Evolutionary conservation across 2,329 filamentous ascomycete genomes (phyloP), one percentile per base, ranked within the genome.

Genomic region (Botrytis fragariae): DNA sequence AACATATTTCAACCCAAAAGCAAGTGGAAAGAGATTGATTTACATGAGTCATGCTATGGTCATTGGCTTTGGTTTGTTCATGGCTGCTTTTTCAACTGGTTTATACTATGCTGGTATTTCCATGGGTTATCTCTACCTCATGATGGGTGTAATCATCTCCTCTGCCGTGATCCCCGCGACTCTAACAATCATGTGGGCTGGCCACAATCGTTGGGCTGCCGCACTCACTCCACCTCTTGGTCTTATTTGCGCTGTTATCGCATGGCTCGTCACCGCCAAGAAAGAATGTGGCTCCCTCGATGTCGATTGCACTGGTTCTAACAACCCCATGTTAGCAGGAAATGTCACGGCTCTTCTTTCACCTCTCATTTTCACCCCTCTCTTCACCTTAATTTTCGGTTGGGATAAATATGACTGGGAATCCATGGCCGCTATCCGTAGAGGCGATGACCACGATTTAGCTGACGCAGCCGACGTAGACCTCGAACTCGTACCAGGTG

Each of bases 131-230:
- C 86, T 97, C 4, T 97, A 97, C 80, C 85, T 97, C 1, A 88
- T 97, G 80, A 97, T 97, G 94, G 95, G 94, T 12, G 92, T 94
- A 69, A 93, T 97, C 79, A 96, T 97, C 80, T 94, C 91, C 0
- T 89, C 92, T 0, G 94, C 93, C 4, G 94, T 97, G 5, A 87
- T 97, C 20, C 94, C 95, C 0, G 93, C 93, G 0, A 91, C 93
- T 0, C 84, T 97, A 75, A 93, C 93, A 0, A 87, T 97, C 0
- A 86, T 94, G 74, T 97, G 94, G 93, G 88, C 88, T 42, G 89
- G 91, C 2, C 94, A 97, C 81, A 94, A 93, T 79, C 90, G 89
- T 85, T 89, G 89, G 81, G 92, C 93, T 1, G 93, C 92, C 0
- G 89, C 89, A 0, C 84, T 91, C 29, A 90, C 90, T 0, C 92